phyloP scores from a whole-genome alignment of 2,329 filamentous ascomycete species.

The Pseudogymnoascus sp. region DNA sequence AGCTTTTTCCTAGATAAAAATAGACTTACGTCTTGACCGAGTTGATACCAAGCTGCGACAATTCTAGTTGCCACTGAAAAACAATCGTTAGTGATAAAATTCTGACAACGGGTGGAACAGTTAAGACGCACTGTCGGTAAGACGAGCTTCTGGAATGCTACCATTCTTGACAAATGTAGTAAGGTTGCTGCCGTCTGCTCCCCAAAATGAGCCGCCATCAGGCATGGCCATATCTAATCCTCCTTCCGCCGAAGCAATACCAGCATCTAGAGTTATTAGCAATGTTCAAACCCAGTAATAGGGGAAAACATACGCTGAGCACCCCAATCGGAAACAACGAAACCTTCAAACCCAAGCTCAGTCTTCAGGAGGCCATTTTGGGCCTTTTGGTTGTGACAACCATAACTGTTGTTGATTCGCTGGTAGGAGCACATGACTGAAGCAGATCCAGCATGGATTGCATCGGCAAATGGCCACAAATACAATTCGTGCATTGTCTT shows the following conservation, averaged over 20 bases:
- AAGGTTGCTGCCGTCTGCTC: slow-evolving; percentile 37
- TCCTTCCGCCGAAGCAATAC: slow-evolving; percentile 69
- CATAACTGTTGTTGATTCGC: slow-evolving; percentile 61
- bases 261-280: slow-evolving; percentile 65
- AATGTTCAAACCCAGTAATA: slow-evolving; percentile 72
- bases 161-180: slow-evolving; percentile 51
- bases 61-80: slow-evolving; percentile 61
- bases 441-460: slow-evolving; percentile 68
- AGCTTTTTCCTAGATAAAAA: slow-evolving; percentile 38
- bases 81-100: slow-evolving; percentile 52
- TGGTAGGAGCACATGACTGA: slow-evolving; percentile 82
- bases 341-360: slow-evolving; percentile 79
- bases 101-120: slow-evolving; percentile 41
- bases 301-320: slow-evolving; percentile 75
- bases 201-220: slow-evolving; percentile 41
- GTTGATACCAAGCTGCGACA: slow-evolving; percentile 48
- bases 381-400: slow-evolving; percentile 69
- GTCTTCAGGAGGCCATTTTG: slow-evolving; percentile 78
- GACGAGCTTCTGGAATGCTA: slow-evolving; percentile 42
- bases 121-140: slow-evolving; percentile 58
- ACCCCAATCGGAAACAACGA: slow-evolving; percentile 80
- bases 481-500: slow-evolving; percentile 71
- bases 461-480: slow-evolving; percentile 77
- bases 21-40: slow-evolving; percentile 52
- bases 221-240: slow-evolving; percentile 76